Conservation (phyloP, 2,329 filamentous ascomycete genomes). For the Westerdykella aurantiaca region DNA sequence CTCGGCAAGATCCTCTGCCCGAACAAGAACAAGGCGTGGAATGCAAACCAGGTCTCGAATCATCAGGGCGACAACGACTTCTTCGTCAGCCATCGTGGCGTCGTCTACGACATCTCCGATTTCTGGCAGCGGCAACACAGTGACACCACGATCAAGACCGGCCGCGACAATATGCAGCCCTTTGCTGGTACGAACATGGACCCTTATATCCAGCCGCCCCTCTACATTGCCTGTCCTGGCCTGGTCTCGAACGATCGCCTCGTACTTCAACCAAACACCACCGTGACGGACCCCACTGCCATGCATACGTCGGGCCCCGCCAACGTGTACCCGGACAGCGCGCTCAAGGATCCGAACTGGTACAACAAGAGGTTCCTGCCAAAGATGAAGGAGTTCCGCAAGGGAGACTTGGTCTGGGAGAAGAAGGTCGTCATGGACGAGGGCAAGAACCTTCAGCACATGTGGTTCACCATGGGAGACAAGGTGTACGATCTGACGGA, state of each 20-base stretch:
- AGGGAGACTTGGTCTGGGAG: slow-evolving; percentile 76
- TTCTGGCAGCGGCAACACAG: slow-evolving; percentile 86
- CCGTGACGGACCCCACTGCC: slow-evolving; percentile 51
- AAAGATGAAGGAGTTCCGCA: slow-evolving; percentile 76
- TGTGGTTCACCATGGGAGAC: slow-evolving; percentile 74
- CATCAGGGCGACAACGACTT: slow-evolving; percentile 73
- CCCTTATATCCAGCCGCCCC: slow-evolving; percentile 76
- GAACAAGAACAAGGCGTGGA: slow-evolving; percentile 87
- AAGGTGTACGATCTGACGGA: slow-evolving; percentile 84
- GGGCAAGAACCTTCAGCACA: slow-evolving; percentile 61
- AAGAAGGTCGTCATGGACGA: slow-evolving; percentile 54
- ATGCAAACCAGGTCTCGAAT: slow-evolving; percentile 58
- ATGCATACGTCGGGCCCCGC: slow-evolving; percentile 65
- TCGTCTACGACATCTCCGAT: slow-evolving; percentile 85
- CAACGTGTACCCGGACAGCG: slow-evolving; percentile 48
- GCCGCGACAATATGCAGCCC: slow-evolving; percentile 61
- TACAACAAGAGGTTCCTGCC: slow-evolving; percentile 70
- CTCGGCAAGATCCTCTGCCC: slow-evolving; percentile 86
- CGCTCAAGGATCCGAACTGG: slow-evolving; percentile 65
- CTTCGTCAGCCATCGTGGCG: slow-evolving; percentile 80
- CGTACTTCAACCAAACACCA: slow-evolving; percentile 59
- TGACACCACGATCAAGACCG: slow-evolving; percentile 59
- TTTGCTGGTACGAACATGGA: slow-evolving; percentile 76
- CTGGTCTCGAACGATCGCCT: slow-evolving; percentile 58
- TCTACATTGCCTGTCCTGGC: slow-evolving; percentile 67